Base-by-base conservation (phyloP, 2,329 filamentous ascomycete species). In the Microsporum ferrugineum region DNA sequence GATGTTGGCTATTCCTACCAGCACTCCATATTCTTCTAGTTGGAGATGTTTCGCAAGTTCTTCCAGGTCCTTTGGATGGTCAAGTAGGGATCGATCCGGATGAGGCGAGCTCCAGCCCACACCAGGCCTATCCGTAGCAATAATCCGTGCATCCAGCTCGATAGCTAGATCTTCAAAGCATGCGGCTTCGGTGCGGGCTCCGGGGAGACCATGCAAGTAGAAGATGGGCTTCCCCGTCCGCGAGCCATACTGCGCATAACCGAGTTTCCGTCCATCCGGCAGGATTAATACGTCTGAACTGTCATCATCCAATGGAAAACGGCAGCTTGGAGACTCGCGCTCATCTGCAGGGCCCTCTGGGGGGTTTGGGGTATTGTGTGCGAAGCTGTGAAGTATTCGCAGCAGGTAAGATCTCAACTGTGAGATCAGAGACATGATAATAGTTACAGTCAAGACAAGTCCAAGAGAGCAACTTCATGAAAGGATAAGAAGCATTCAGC, bases 51-150 rank as follows among this genome's bases (percentile, higher is more conserved):
- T 63, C 8, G 74, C 72, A 7, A 81, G 71, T 0, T 68, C 66
- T 17, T 73, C 63, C 3, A 80, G 64, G 60, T 81, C 78, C n/a
- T 69, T 63, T 3, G 78, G 73, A 70, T 72, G 75, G 65, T 77
- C 73, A 23, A 76, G 68, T 0, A 79, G 68, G 3, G 65, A 70
- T 7, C 75, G 72, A 41, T 69, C 65, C 0, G 69, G 66, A 36
- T 78, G 71, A 51, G 71, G 71, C 1, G 71, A 75, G 5, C 75
- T 76, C 17, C 72, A 67, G 0, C 78, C 78, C 23, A 71, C 69
- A 6, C 78, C 77, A 6, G 77, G 77, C 14, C 77, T 69, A 57
- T 79, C 78, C 7, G 73, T 69, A 4, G 70, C 68, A 58, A 80
- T 72, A 38, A 79, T 67, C 5, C 74, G 73, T 34, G 76, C 66